Percentiles rank a stretch among this genome's conserved stretches.
phyloP scores from a whole-genome alignment of 2,329 filamentous ascomycete genomes.

The Chaetomiaceae sp. region DNA sequence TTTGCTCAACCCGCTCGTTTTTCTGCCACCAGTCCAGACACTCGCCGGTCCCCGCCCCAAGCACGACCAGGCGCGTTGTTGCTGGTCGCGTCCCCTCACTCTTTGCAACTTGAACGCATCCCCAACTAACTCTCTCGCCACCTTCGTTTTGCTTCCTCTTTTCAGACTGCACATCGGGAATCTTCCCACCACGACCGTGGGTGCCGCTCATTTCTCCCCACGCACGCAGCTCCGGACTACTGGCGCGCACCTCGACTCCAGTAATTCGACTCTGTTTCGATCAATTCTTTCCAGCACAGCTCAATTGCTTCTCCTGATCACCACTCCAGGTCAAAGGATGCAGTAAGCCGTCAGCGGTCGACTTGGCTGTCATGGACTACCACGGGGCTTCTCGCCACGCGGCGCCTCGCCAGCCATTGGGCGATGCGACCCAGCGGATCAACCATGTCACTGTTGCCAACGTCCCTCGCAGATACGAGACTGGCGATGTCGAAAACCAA shows the following conservation, averaged over 20 bases:
- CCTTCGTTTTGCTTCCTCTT: not conserved
- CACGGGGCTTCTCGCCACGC: slow-evolving; percentile 17
- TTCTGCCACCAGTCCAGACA: not conserved
- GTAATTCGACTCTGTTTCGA: not conserved
- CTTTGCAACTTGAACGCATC: not conserved
- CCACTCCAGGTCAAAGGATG: not conserved
- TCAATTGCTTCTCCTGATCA: not conserved
- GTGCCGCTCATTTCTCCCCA: slow-evolving; percentile 3
- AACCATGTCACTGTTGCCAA: slow-evolving; percentile 25
- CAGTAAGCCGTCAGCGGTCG: not conserved
- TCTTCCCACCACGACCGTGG: not conserved
- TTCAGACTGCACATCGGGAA: not conserved
- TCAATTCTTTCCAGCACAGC: not conserved
- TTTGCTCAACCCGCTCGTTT: not conserved
- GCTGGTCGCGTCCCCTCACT: not conserved
- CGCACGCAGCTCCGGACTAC: not conserved
- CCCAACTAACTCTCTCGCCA: not conserved
- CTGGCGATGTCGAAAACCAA: slow-evolving; percentile 16
- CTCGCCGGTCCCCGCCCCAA: not conserved
- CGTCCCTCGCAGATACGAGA: slow-evolving; percentile 10
- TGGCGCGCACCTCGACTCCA: not conserved
- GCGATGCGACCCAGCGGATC: slow-evolving; percentile 30
- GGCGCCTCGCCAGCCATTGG: slow-evolving; percentile 28
- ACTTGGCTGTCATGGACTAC: slow-evolving; percentile 24
- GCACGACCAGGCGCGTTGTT: slow-evolving; percentile 2